Evolutionary conservation across 192 early-diverging fungal genomes (phyloP), one percentile per base, ranked within the genome.

Genomic region (Martensiomyces pterosporus): DNA sequence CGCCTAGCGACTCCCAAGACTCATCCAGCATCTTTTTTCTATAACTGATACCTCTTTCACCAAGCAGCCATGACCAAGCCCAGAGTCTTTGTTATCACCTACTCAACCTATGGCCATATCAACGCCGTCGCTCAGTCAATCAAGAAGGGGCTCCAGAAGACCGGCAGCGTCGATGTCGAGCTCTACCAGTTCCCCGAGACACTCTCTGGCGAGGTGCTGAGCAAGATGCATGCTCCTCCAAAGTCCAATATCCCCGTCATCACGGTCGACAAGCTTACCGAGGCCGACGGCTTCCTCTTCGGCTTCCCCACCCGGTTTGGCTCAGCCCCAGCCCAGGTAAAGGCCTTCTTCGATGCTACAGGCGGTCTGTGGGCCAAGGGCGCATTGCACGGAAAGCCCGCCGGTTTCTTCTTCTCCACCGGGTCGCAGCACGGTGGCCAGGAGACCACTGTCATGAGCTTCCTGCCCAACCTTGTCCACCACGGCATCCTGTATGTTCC

Each of bases 401-500:
- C 75, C 4, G 88, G 82, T 19, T 63, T 75, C 37, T 91, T 93
- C 76, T 82, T 79, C 38, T 85, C 86, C 24, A 88, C 87, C 4
- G n/a, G n/a, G n/a, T n/a, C n/a, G n/a, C n/a, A n/a, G n/a, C n/a
- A n/a, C n/a, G n/a, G n/a, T n/a, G n/a, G 90, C 18, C 86, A 89
- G 72, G 88, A 92, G 57, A 79, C 76, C 22, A 88, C 86, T 3
- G 79, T 80, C 22, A 50, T 84, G 4, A 79, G 77, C 24, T 66
- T 87, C 29, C 46, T 91, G 21, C 75, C 86, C 0, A 76, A 80
- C 60, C 74, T 88, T 25, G 80, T 77, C 4, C 87, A 91, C 71
- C 88, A 89, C 57, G 90, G 88, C 21, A 81, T 93, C 34, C 67
- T 80, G 40, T 93, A 75, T 55, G 84, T 90, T 32, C 90, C 90